Base-by-base conservation (phyloP, 805 yeast species). In the Ogataea thermomethanolica region DNA sequence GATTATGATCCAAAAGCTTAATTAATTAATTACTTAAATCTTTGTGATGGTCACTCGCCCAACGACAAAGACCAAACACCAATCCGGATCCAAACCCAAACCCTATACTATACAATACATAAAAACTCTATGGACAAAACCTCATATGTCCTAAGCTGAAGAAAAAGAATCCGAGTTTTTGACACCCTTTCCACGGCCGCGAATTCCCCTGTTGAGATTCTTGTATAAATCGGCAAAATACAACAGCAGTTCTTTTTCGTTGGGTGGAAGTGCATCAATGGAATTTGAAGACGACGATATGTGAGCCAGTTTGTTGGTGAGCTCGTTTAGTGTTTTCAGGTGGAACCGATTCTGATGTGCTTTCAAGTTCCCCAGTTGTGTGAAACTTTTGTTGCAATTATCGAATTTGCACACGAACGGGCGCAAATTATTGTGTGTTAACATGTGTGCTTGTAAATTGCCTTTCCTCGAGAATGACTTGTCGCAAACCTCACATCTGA, bases 331-430 rank as follows among this genome's bases (percentile, higher is more conserved):
- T 0, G 95, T 81, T 11, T 76, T 76, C 48, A 79, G 63, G 61
- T 89, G 98, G 57, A 89, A 88, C 52, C 90, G 72, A 63, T 90
- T 91, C 58, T 90, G 98, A 62, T 91, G 98, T 1, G 95, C 85
- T 63, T 91, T 90, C 69, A 90, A 73, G 56, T 90, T 90, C 3
- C 97, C 97, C 53, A 90, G 70, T 66, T 90, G 98, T 1, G 96
- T 85, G 55, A 90, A 90, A 4, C 83, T 73, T 65, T 88, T 89
- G 50, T 76, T 79, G 65, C 97, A 90, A 43, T 74, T 71, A 60
- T 88, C 96, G 44, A 90, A 70, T 53, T 76, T 78, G 65, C 97
- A 90, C 41, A 76, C 74, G 56, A 71, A 86, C 6, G 95, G 96
- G 54, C 84, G 81, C 41, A 77, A 67, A 52, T 84, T 79, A 41